Percentiles rank a stretch among this genome's conserved stretches.
These are phyloP conservation scores for Zygosaccharomyces sapae DNA, from an alignment of 1,139 yeast species.

Conservation along the genomic window DNA sequence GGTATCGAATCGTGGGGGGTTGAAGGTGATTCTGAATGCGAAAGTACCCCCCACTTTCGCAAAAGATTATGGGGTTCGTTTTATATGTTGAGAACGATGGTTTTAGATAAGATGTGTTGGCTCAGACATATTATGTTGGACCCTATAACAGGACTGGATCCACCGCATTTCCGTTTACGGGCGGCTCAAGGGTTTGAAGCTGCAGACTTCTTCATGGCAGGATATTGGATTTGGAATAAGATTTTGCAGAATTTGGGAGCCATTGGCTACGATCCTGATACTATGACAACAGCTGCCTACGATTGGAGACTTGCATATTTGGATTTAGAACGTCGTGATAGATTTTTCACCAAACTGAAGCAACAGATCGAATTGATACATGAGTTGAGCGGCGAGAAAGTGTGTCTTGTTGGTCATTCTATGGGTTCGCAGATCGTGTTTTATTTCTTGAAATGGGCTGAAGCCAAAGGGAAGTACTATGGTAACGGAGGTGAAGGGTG, in stretches of 20 bases:
- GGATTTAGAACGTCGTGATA: constrained; percentile 82
- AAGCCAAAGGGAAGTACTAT: constrained; percentile 69
- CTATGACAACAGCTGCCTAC: constrained; percentile 85
- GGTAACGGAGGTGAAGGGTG: constrained; percentile 88
- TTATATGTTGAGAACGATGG: constrained; percentile 90
- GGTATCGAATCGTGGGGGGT: constrained; percentile 94
- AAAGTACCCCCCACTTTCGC: constrained; percentile 77
- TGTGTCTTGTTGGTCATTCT: constrained; percentile 84
- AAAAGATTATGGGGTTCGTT: constrained; percentile 96
- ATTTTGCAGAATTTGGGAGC: constrained; percentile 89
- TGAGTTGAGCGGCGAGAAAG: constrained; percentile 58
- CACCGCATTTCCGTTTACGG: constrained; percentile 70
- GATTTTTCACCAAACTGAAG: constrained; percentile 75
- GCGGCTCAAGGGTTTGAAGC: constrained; percentile 98
- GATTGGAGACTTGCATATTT: constrained; percentile 93
- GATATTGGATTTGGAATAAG: constrained; percentile 98
- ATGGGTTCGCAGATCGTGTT: constrained; percentile 92
- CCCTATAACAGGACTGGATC: constrained; percentile 88
- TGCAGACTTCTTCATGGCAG: constrained; percentile 93
- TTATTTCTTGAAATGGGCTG: constrained; percentile 93
- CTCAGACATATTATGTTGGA: constrained; percentile 84
- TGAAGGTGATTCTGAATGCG: constrained; percentile 70
- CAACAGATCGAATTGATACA: constrained; percentile 58
- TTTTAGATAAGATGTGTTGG: constrained; percentile 91
- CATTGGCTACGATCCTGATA: constrained; percentile 87